phyloP scores from a whole-genome alignment of 2,329 filamentous ascomycete genomes.

The Cercospora sojina region DNA sequence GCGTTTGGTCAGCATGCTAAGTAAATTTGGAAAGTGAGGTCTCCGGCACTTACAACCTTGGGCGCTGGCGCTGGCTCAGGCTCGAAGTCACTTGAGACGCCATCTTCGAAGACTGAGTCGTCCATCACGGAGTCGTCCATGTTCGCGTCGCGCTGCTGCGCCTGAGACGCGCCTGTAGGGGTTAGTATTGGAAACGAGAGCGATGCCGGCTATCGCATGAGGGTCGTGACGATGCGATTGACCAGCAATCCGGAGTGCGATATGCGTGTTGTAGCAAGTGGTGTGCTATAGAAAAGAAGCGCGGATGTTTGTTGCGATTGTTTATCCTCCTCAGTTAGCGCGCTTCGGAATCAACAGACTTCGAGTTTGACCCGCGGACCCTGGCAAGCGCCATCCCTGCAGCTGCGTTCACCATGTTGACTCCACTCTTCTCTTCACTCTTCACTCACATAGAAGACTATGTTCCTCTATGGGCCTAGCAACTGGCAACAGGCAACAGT shows the following conservation, averaged over 20 bases:
- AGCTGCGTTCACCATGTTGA: background rate
- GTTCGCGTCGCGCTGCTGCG: conserved; percentile 9
- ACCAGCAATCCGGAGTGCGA: conserved; percentile 1
- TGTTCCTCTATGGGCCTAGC: background rate
- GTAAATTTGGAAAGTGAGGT: conserved; percentile 12
- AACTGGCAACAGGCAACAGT: background rate
- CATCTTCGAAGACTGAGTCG: conserved; percentile 44
- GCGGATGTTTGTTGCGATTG: conserved; percentile 6
- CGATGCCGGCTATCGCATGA: background rate
- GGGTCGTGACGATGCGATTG: background rate
- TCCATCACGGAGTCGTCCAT: conserved; percentile 47
- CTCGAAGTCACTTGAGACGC: conserved; percentile 47
- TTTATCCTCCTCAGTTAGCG: conserved; percentile 5
- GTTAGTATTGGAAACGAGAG: conserved; percentile 7
- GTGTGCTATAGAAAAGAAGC: background rate
- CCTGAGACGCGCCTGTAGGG: background rate
- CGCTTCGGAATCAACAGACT: background rate
- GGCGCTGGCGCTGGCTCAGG: conserved; percentile 29
- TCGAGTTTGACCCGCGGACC: background rate
- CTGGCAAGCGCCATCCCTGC: conserved; percentile 2
- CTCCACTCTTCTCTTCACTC: background rate
- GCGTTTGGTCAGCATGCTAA: conserved; percentile 25
- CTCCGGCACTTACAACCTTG: conserved; percentile 31
- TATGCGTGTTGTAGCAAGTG: background rate
- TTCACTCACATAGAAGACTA: background rate